phyloP scores from a whole-genome alignment of 805 yeast genomes.

The Helenozyma baotianmanensis region DNA sequence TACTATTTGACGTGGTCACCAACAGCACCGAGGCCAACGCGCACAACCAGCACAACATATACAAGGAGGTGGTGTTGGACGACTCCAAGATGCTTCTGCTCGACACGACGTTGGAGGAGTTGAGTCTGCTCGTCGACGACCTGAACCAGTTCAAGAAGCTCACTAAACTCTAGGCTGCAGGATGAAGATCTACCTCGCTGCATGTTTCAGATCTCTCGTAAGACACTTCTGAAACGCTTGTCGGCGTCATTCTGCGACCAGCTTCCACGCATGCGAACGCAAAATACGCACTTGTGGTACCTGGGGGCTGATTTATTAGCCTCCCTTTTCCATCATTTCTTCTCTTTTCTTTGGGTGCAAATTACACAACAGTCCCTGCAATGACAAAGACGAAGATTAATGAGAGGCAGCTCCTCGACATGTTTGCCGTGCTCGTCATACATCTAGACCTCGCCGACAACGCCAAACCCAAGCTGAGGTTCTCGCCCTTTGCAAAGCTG shows the following conservation, averaged over 20 bases:
- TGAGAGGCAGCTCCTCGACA: conserved; percentile 54
- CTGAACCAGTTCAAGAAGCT: conserved; percentile 8
- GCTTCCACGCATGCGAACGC: background rate
- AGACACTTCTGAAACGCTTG: no score
- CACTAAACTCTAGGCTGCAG: conserved; percentile 9
- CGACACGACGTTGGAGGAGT: conserved; percentile 49
- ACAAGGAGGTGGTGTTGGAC: conserved; percentile 30
- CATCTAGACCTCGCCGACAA: conserved; percentile 28
- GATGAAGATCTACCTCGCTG: no score
- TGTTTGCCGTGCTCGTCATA: conserved; percentile 48
- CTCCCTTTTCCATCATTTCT: background rate
- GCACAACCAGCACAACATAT: conserved; percentile 22
- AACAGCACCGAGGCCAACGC: conserved; percentile 37
- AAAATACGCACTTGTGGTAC: background rate
- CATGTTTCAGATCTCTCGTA: conserved; percentile 5
- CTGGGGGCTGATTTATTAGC: background rate
- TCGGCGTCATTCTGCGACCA: no score
- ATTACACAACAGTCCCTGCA: no score
- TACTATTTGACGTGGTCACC: conserved; percentile 47
- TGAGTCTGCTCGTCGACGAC: conserved; percentile 26
- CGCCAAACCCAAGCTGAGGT: conserved; percentile 15
- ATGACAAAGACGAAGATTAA: no score
- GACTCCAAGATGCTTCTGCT: conserved; percentile 49
- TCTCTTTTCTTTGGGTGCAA: no score
- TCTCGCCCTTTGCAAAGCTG: conserved; percentile 23